phyloP scores from a whole-genome alignment of 257 asterid genomes.

The Handroanthus guayacan region DNA sequence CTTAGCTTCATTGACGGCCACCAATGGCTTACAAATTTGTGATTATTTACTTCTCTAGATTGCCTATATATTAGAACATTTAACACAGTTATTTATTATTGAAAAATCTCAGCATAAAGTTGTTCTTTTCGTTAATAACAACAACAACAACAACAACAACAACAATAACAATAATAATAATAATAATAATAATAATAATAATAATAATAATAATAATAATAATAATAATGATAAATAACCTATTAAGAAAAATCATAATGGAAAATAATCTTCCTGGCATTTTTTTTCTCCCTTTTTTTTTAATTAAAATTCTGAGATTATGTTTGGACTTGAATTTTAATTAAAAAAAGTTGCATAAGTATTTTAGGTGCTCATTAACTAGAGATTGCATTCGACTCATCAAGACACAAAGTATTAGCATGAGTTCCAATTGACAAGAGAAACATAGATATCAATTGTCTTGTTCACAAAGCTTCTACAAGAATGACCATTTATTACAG shows the following conservation, averaged over 20 bases:
- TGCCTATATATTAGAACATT: not conserved
- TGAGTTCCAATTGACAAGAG: not conserved
- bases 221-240: too few species aligned
- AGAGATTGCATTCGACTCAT: not conserved
- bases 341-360: too few species aligned
- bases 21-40: conserved; percentile 66
- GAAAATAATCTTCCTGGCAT: too few species aligned
- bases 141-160: too few species aligned
- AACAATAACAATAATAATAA: too few species aligned
- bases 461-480: not conserved
- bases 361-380: not conserved
- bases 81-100: not conserved
- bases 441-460: not conserved
- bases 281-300: too few species aligned
- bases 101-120: not conserved
- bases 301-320: too few species aligned
- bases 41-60: conserved; percentile 24
- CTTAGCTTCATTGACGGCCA: conserved; percentile 88
- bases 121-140: too few species aligned
- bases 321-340: too few species aligned
- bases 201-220: too few species aligned
- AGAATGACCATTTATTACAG: not conserved
- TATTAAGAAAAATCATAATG: too few species aligned
- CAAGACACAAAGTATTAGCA: not conserved
- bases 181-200: too few species aligned